These are phyloP conservation scores for Xylaria longipes DNA, from an alignment of 495 filamentous ascomycete species.

Conservation along the genomic window DNA sequence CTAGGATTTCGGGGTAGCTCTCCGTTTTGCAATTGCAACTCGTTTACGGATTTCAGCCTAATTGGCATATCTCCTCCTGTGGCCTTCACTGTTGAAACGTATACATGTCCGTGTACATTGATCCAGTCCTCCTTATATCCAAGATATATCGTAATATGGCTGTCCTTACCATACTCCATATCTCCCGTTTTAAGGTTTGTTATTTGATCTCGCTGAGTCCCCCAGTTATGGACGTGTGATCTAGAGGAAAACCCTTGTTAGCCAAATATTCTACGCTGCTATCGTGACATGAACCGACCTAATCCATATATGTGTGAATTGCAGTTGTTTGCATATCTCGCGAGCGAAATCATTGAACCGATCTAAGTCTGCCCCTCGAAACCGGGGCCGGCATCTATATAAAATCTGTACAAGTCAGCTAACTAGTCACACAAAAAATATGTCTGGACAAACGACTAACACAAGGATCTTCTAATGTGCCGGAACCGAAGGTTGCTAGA, in stretches of 20 bases:
- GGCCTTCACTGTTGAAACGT: background rate
- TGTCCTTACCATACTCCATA: background rate
- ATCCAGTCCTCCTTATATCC: background rate
- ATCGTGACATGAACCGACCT: background rate
- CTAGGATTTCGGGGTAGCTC: background rate
- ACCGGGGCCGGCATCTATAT: background rate
- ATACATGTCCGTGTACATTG: background rate
- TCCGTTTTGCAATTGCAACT: background rate
- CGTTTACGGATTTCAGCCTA: background rate
- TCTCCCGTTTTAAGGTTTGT: background rate
- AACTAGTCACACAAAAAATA: background rate
- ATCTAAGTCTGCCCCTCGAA: background rate
- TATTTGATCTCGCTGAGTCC: background rate
- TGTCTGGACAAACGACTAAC: background rate
- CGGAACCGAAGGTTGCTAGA: background rate
- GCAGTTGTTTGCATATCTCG: background rate
- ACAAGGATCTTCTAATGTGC: background rate
- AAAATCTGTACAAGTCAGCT: background rate
- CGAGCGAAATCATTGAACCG: background rate
- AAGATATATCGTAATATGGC: background rate
- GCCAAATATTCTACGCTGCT: background rate
- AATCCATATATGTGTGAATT: slow-evolving; percentile 10
- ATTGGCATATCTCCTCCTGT: background rate
- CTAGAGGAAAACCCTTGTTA: background rate
- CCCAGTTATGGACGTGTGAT: background rate